phyloP scores from a whole-genome alignment of 495 filamentous ascomycete genomes.

The Penicillium mononematosum region DNA sequence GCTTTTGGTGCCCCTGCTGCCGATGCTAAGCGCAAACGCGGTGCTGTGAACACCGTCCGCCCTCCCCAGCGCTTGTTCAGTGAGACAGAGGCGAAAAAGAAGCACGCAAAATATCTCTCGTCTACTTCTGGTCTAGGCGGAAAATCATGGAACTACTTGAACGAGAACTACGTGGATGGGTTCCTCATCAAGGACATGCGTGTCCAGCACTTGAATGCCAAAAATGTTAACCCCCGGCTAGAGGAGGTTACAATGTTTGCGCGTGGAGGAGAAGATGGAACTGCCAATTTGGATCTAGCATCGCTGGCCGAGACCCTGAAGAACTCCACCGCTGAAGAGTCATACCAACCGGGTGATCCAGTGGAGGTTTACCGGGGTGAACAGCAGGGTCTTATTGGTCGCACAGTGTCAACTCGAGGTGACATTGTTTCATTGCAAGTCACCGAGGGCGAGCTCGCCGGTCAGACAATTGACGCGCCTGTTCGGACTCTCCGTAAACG shows the following conservation, averaged over 20 bases:
- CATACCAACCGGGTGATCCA: slow-evolving; percentile 86
- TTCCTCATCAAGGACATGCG: slow-evolving; percentile 94
- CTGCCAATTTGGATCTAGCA: slow-evolving; percentile 87
- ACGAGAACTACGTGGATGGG: slow-evolving; percentile 87
- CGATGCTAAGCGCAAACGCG: slow-evolving; percentile 75
- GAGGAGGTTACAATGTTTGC: slow-evolving; percentile 95
- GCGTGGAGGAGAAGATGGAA: slow-evolving; percentile 83
- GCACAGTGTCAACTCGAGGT: slow-evolving; percentile 78
- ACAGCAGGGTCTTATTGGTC: slow-evolving; percentile 86
- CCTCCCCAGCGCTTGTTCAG: slow-evolving; percentile 92
- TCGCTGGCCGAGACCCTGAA: slow-evolving; percentile 85
- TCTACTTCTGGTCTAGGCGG: slow-evolving; percentile 52
- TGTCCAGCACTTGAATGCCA: slow-evolving; percentile 75
- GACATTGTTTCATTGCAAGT: slow-evolving; percentile 91
- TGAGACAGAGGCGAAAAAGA: slow-evolving; percentile 88
- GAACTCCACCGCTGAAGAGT: slow-evolving; percentile 68
- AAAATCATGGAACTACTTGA: slow-evolving; percentile 79
- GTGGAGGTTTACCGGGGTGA: slow-evolving; percentile 97
- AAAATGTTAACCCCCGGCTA: slow-evolving; percentile 86
- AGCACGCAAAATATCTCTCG: slow-evolving; percentile 69
- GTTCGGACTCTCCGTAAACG: slow-evolving; percentile 89
- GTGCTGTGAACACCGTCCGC: slow-evolving; percentile 53
- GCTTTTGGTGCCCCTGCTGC: slow-evolving; percentile 48
- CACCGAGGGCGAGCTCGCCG: slow-evolving; percentile 76
- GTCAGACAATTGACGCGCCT: slow-evolving; percentile 87